Evolutionary conservation across 805 yeast species (phyloP).

Genomic region (Candida argentea): DNA sequence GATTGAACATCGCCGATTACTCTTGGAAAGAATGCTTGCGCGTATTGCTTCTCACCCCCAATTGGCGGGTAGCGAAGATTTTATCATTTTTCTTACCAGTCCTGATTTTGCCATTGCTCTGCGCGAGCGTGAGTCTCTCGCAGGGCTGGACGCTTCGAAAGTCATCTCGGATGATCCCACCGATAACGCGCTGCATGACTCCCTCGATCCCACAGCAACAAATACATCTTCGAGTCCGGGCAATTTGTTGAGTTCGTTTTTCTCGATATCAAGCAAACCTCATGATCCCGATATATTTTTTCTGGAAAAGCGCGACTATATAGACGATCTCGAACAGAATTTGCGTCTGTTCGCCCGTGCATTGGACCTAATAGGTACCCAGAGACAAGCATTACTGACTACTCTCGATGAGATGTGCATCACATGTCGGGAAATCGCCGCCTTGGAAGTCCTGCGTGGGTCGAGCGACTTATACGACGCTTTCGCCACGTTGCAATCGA

Average conservation of each 20-base stretch:
- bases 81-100: constrained; percentile 66
- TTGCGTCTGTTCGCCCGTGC: constrained; percentile 60
- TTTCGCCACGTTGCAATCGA: constrained; percentile 62
- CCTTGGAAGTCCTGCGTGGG: constrained; percentile 61
- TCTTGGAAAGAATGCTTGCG: constrained; percentile 76
- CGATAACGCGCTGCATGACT: constrained; percentile 20
- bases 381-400: constrained; percentile 62
- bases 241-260: constrained; percentile 62
- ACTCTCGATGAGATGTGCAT: constrained; percentile 60
- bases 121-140: constrained; percentile 54
- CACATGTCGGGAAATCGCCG: constrained; percentile 49
- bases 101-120: constrained; percentile 60
- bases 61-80: constrained; percentile 65
- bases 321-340: constrained; percentile 66
- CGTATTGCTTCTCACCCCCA: constrained; percentile 51
- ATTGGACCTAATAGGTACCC: constrained; percentile 62
- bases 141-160: constrained; percentile 41
- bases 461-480: constrained; percentile 55
- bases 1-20: constrained; percentile 74
- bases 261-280: constrained; percentile 57
- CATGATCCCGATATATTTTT: constrained; percentile 76
- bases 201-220: constrained; percentile 24
- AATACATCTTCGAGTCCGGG: constrained; percentile 14
- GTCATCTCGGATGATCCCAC: too few species aligned
- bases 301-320: constrained; percentile 52